Base-by-base conservation (phyloP, 495 filamentous ascomycete species). In the Penicillium maclennaniae region DNA sequence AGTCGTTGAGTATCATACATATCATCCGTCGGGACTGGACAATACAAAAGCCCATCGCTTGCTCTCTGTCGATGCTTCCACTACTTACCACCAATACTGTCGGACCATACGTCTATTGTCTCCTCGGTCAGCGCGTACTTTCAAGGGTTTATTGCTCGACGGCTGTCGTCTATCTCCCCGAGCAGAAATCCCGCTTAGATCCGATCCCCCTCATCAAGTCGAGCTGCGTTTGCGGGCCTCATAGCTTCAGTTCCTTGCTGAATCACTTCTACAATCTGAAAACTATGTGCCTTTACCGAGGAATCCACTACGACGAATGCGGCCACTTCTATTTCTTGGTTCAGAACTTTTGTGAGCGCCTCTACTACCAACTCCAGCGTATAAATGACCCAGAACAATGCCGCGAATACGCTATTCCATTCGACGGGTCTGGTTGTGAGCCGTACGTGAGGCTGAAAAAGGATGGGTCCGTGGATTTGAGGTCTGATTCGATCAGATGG, bases 401-500 rank as follows among this genome's bases (percentile, higher is more conserved):
- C 0, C 46, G 47, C 14, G 23, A 2, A 6, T 43, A 26, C 17
- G 19, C 4, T 7, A 37, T 61, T 1, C 58, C 58, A 7, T 61
- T 61, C 7, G 31, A 58, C 37, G 20, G 38, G 14, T 47, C 56
- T 0, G 43, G 31, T 45, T 66, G 59, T 12, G 36, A 56, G 46
- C 60, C 60, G 3, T 28, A 25, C 4, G 23, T 27, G 7, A 2
- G 17, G 4, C 10, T 49, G 10, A 23, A 19, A 6, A 45, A 19
- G 10, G 23, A 16, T 4, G 31, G 28, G 3, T 34, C 31, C 15
- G 38, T 40, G 16, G 38, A 25, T 5, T 0, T 23, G 9, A 8
- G 15, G 23, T 10, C 23, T 17, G 27, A 17, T 26, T 16, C 25
- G 65, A 80, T 78, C 62, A 76, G 77, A 34, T 34, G 31, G 43